phyloP scores from a whole-genome alignment of 257 asterid species.

The Nicotiana benthamiana region DNA sequence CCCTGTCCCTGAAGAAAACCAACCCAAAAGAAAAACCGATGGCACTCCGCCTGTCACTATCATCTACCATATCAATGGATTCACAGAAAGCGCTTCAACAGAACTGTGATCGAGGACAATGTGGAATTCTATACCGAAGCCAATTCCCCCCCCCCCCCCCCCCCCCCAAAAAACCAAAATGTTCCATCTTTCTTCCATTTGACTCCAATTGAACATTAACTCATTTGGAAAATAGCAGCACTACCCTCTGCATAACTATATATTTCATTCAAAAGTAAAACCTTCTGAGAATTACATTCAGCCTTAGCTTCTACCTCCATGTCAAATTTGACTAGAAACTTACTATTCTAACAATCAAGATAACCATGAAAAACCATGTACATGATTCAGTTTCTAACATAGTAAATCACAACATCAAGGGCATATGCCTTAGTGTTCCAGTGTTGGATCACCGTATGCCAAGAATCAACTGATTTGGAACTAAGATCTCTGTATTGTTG shows the following conservation, averaged over 20 bases:
- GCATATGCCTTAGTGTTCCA: not conserved
- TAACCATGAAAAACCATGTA: not conserved
- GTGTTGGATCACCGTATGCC: not conserved
- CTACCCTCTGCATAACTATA: not conserved
- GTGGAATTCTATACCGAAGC: not conserved
- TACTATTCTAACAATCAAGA: not conserved
- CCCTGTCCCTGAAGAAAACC: not conserved
- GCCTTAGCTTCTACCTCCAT: not conserved
- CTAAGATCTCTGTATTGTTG: not conserved
- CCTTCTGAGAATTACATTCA: not conserved
- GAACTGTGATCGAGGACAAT: not conserved
- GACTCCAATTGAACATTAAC: not conserved
- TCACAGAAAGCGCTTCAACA: not conserved
- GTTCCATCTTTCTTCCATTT: not conserved
- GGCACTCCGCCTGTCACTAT: not conserved
- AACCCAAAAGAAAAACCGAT: not conserved
- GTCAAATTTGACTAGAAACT: not conserved
- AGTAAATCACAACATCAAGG: not conserved
- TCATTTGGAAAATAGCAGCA: not conserved
- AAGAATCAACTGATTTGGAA: not conserved
- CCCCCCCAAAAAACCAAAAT: too few relatives aligned
- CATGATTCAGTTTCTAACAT: slow-evolving; percentile 4
- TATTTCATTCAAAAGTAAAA: not conserved
- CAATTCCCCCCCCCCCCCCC: too few relatives aligned
- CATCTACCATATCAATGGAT: not conserved